Base-by-base conservation (phyloP, 2,329 filamentous ascomycete genomes). In the Phialophora expanda region DNA sequence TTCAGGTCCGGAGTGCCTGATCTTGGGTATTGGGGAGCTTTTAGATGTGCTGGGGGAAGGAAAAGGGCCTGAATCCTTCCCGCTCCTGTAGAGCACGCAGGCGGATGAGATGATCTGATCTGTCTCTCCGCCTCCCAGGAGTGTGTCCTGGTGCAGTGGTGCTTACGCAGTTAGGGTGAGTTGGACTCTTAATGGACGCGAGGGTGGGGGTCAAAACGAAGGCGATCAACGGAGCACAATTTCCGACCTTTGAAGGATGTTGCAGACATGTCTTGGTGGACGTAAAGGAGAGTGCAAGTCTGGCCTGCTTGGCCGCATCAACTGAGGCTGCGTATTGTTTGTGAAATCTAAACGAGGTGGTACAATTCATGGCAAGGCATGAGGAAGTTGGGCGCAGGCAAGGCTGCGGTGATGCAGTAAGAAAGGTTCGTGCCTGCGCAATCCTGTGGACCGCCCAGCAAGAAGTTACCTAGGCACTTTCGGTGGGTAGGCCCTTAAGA, bases 181-280 rank as follows among this genome's bases (percentile, higher is more conserved):
- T 51, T 38, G 56, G 58, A 59, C 17, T n/a, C 38, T 44, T n/a
- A 44, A 44, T 44, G 38, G 38, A 44, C 17, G 38, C 38, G 14
- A 2, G 48, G 48, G 48, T 51, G 20, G 48, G 48, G 48, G 24
- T 51, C 53, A 50, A 48, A 26, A 32, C n/a, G 12, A 48, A 62
- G 63, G 30, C n/a, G 65, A 66, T 61, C 60, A 60, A 61, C 61
- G 51, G 53, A 56, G 44, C 41, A 67, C 63, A 66, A 66, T 64
- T 67, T 69, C 62, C 60, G 51, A 56, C 22, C 22, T 26, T 48
- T 55, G 30, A 30, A 54, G 38, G 22, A 50, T 60, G 56, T 57
- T 66, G 63, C 60, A 63, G 62, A 66, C 67, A 69, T 69, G 54
- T 62, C 67, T 64, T 50, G 54, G 48, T 34, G 41, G 30, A 34